A percentile compares a stretch with the other conserved stretches of the same genome.
These are phyloP conservation scores for Moesziomyces aphidis DNA, from an alignment of 1,284 basidiomycete species.

Conservation along the genomic window DNA sequence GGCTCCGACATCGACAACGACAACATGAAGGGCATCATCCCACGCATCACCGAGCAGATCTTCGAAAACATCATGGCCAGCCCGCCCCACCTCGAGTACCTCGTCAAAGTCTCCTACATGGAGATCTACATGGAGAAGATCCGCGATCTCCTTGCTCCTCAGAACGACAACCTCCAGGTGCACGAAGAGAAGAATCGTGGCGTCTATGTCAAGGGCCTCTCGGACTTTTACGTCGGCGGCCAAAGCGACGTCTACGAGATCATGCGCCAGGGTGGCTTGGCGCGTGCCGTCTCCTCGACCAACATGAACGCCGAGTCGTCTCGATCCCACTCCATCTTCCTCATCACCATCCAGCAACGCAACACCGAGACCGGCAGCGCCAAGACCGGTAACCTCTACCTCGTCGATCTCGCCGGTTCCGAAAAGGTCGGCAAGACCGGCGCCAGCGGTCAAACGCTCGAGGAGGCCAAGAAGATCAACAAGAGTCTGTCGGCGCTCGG, in stretches of 20 bases:
- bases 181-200: conserved; percentile 98
- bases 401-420: conserved; percentile 97
- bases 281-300: conserved; percentile 92
- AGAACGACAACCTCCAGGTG: conserved; percentile 97
- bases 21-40: conserved; percentile 86
- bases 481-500: conserved; percentile 96
- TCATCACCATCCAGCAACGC: conserved; percentile 95
- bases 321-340: conserved; percentile 98
- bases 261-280: conserved; percentile 93
- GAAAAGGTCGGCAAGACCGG: conserved; percentile 99
- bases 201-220: conserved; percentile 97
- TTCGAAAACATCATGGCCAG: conserved; percentile 97
- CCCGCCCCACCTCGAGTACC: conserved; percentile 94
- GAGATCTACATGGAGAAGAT: conserved; percentile 99
- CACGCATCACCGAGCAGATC: conserved; percentile 98
- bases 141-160: conserved; percentile 92
- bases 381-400: conserved; percentile 96
- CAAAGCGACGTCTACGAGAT: conserved; percentile 92
- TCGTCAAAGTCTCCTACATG: conserved; percentile 99
- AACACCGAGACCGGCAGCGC: conserved; percentile 95
- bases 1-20: conserved; percentile 94
- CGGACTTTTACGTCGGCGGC: conserved; percentile 93
- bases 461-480: conserved; percentile 99
- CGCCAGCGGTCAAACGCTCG: conserved; percentile 96
- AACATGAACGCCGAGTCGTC: conserved; percentile 99